These are phyloP conservation scores for Leptographium wingfieldii DNA, from an alignment of 2,329 filamentous ascomycete genomes.

Conservation along the genomic window DNA sequence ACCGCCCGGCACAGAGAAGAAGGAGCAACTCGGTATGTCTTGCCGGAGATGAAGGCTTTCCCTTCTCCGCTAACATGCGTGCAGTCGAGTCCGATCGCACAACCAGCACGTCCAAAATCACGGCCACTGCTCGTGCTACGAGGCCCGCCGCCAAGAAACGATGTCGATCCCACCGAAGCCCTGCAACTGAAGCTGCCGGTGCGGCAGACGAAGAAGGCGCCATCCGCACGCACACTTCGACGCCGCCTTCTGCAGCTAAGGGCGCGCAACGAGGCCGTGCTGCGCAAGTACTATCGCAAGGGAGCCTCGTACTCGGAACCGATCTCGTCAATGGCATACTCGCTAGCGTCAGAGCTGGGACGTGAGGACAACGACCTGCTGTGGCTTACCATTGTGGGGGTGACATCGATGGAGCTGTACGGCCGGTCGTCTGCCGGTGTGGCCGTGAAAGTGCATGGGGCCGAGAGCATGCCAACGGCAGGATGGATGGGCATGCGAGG, in stretches of 20 bases:
- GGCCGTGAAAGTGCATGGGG: conserved; percentile 44
- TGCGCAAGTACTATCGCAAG: conserved; percentile 73
- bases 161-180: conserved; percentile 41
- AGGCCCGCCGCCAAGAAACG: conserved; percentile 37
- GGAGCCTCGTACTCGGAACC: conserved; percentile 91
- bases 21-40: conserved; percentile 73
- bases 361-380: conserved; percentile 93
- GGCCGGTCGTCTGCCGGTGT: conserved; percentile 74
- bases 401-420: conserved; percentile 86
- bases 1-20: conserved; percentile 65
- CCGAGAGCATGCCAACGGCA: conserved; percentile 42
- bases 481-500: conserved; percentile 77
- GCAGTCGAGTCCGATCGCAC: conserved; percentile 53
- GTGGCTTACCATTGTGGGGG: conserved; percentile 89
- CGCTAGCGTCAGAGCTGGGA: conserved; percentile 84
- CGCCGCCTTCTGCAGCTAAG: conserved; percentile 63
- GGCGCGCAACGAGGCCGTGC: conserved; percentile 60
- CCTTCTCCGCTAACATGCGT: conserved; percentile 7
- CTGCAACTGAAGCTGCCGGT: conserved; percentile 21
- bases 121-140: conserved; percentile 46
- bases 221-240: conserved; percentile 60
- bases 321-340: conserved; percentile 88
- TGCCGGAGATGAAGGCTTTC: background rate
- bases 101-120: conserved; percentile 49
- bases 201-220: conserved; percentile 20